These are phyloP conservation scores for Hypericum perforatum DNA, from an alignment of 345 rosid species.

Conservation along the genomic window DNA sequence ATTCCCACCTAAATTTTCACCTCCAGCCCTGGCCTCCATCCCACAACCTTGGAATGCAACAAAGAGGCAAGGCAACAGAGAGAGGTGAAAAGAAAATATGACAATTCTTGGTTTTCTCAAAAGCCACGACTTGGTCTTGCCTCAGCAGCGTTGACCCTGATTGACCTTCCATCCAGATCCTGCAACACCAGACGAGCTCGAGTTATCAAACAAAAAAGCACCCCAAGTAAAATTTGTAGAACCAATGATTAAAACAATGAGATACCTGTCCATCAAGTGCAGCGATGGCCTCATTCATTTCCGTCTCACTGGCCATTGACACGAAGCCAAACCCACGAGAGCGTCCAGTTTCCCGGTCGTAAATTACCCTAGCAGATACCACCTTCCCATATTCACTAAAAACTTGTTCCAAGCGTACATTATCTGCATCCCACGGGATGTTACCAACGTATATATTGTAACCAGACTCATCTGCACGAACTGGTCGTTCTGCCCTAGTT, in stretches of 20 bases:
- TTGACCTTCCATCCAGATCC: conserved; percentile 82
- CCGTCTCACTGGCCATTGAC: conserved; percentile 62
- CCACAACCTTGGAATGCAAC: too few species aligned
- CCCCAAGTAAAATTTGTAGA: too few species aligned
- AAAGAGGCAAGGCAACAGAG: too few species aligned
- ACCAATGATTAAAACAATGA: neutral
- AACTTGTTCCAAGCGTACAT: conserved; percentile 61
- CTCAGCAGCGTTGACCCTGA: conserved; percentile 81
- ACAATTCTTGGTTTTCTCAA: conserved; percentile 5
- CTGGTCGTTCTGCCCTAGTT: conserved; percentile 50
- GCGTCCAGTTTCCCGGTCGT: conserved; percentile 80
- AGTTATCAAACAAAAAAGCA: too few species aligned
- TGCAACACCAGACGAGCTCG: conserved; percentile 22
- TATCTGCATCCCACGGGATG: conserved; percentile 79
- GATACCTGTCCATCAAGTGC: conserved; percentile 95
- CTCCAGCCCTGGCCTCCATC: too few species aligned
- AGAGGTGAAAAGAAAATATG: too few species aligned
- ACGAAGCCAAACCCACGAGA: conserved; percentile 97
- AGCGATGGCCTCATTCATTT: conserved; percentile 78
- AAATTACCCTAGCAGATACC: conserved; percentile 62
- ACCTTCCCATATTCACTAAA: conserved; percentile 92
- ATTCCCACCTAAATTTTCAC: neutral
- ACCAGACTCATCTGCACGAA: conserved; percentile 41
- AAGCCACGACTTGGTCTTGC: conserved; percentile 60
- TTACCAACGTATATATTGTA: conserved; percentile 71